phyloP scores from a whole-genome alignment of 2,329 filamentous ascomycete species.

The Fusarium sp. region DNA sequence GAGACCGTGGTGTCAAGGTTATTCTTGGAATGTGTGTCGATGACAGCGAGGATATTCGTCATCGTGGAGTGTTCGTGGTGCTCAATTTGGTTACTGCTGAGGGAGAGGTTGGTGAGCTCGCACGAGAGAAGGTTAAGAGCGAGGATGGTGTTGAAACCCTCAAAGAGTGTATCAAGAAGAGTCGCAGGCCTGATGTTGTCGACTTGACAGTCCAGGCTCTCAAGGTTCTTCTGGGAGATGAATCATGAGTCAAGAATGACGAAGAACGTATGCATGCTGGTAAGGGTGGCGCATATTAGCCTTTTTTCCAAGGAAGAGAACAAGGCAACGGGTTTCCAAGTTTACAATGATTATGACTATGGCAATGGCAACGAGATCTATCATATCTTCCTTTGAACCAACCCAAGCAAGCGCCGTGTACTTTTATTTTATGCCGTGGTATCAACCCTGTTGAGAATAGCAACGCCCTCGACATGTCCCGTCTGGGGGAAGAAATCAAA shows the following conservation, averaged over 20 bases:
- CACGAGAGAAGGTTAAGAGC: slow-evolving; percentile 68
- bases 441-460: slow-evolving; percentile 69
- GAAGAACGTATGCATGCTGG: slow-evolving; percentile 12
- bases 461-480: slow-evolving; percentile 75
- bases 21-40: slow-evolving; percentile 85
- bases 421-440: slow-evolving; percentile 24
- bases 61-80: slow-evolving; percentile 80
- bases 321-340: slow-evolving; percentile 22
- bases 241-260: slow-evolving; percentile 28
- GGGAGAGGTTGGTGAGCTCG: slow-evolving; percentile 71
- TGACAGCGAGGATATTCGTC: slow-evolving; percentile 73
- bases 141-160: slow-evolving; percentile 75
- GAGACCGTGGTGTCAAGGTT: slow-evolving; percentile 78
- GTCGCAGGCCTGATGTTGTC: slow-evolving; percentile 75
- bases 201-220: slow-evolving; percentile 77
- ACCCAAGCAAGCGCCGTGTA: slow-evolving; percentile 20
- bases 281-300: background rate
- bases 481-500: slow-evolving; percentile 99
- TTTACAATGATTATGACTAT: slow-evolving; percentile 34
- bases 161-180: slow-evolving; percentile 76
- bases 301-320: slow-evolving; percentile 4
- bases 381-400: slow-evolving; percentile 8
- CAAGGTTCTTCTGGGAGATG: slow-evolving; percentile 69
- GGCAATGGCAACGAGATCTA: slow-evolving; percentile 25
- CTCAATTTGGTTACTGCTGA: slow-evolving; percentile 77